Percentiles rank a stretch among this genome's conserved stretches.
Evolutionary conservation across 2,329 filamentous ascomycete species (phyloP).

Genomic region (Celoporthe dispersa): DNA sequence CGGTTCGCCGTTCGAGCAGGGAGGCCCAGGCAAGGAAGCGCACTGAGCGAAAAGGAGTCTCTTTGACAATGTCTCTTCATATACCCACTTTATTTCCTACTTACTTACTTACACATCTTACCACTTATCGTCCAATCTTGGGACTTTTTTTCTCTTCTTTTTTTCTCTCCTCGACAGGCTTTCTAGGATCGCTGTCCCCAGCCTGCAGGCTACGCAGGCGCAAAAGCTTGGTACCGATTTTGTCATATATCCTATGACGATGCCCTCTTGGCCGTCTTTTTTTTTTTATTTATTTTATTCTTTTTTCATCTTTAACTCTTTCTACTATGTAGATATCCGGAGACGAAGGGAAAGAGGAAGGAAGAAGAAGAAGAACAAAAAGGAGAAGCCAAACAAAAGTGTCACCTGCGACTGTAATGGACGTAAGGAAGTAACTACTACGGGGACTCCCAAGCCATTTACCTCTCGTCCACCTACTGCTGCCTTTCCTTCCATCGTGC

Average conservation of each 20-base stretch:
- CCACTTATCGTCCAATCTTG: not conserved
- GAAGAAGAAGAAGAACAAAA: too few species aligned
- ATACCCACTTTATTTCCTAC: not conserved
- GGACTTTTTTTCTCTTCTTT: not conserved
- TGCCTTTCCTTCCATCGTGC: too few species aligned
- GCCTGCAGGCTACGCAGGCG: not conserved
- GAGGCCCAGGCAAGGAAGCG: not conserved
- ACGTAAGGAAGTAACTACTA: not conserved
- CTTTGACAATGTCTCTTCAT: too few species aligned
- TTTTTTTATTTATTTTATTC: too few species aligned
- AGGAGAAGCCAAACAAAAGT: not conserved
- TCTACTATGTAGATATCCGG: not conserved
- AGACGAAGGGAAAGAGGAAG: not conserved
- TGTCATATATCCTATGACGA: not conserved
- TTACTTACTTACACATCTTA: not conserved
- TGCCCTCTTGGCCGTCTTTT: not conserved
- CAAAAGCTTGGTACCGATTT: not conserved
- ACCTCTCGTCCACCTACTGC: not conserved
- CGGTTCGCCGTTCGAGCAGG: conserved; percentile 26
- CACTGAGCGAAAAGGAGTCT: not conserved
- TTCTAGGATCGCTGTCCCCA: not conserved
- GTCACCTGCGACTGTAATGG: not conserved
- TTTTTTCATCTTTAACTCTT: too few species aligned
- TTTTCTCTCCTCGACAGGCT: not conserved
- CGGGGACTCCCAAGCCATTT: not conserved